A percentile compares a stretch with the other conserved stretches of the same genome.
These are phyloP conservation scores for Erigeron canadensis DNA, from an alignment of 129 eudicot genomes.

Conservation along the genomic window DNA sequence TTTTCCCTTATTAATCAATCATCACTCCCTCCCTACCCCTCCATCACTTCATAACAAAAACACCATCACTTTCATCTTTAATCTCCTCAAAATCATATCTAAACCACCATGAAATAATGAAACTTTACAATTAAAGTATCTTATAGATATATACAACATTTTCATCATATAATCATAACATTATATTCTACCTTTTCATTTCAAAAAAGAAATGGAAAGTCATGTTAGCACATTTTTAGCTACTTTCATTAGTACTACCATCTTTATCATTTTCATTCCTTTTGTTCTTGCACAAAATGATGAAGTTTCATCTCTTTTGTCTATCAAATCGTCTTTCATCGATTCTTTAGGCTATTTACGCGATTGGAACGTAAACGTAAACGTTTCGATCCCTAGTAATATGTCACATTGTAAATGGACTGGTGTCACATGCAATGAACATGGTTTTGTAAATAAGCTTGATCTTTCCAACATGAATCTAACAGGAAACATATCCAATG, in stretches of 20 bases:
- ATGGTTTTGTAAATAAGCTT: conserved; percentile 50
- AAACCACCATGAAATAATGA: conserved; percentile 24
- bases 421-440: conserved; percentile 59
- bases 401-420: conserved; percentile 61
- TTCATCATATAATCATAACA: conserved; percentile 10
- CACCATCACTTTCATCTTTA: conserved; percentile 25
- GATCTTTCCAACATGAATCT: conserved; percentile 83
- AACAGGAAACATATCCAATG: conserved; percentile 55
- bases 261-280: conserved; percentile 30
- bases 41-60: not conserved
- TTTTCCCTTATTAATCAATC: conserved; percentile 38
- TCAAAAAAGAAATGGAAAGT: conserved; percentile 21
- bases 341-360: conserved; percentile 55
- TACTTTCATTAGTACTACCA: conserved; percentile 10
- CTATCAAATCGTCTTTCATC: conserved; percentile 52
- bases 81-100: conserved; percentile 20
- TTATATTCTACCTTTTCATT: conserved; percentile 17
- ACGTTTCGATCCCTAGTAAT: not conserved
- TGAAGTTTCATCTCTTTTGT: conserved; percentile 47
- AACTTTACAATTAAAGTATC: conserved; percentile 12
- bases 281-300: conserved; percentile 32
- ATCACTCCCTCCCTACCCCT: conserved; percentile 28
- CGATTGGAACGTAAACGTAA: conserved; percentile 43
- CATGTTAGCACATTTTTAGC: conserved; percentile 20
- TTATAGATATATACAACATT: not conserved